Base-by-base conservation (phyloP, 2,329 filamentous ascomycete species). In the Exophiala alcalophila region DNA sequence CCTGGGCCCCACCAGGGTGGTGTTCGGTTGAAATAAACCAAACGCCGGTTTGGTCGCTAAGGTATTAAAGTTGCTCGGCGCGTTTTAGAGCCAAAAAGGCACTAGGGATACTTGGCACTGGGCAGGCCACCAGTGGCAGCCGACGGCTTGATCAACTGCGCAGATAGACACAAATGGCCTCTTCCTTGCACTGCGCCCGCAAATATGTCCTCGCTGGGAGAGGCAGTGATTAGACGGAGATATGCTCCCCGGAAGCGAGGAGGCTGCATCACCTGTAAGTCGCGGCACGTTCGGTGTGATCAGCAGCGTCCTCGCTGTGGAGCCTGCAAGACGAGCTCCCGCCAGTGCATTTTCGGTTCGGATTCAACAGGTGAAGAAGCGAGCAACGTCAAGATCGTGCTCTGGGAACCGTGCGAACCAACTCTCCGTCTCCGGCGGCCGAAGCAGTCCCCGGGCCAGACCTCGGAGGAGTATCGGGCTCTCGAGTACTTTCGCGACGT, bases 271-370 rank as follows among this genome's bases (percentile, higher is more conserved):
- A 40, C 37, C 4, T 40, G 37, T 21, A 19, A 14, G 12, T 24
- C 24, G 2, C 26, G 37, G 10, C 37, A 40, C 27, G 37, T 40
- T 10, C 25, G 37, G n/a, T 40, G 37, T 15, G 37, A 40, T 14
- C 37, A 32, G 18, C n/a, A 6, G 11, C 26, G 37, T 7, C 37
- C 37, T n/a, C 24, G 37, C 10, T 40, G 37, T n/a, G 12, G 9
- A 19, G 15, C 37, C 14, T 40, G 37, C 7, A 16, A 32, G 15
- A 40, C 20, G 21, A 23, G 20, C 12, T 12, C 14, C 9, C 25
- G 37, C 9, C 37, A 40, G 14, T 40, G 37, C 27, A 16, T n/a
- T 12, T 40, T 31, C 16, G 15, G 19, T 20, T 10, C 27, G 10
- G 25, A 4, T 4, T 39, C n/a, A 9, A 12, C 5, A n/a, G 30